phyloP scores from a whole-genome alignment of 2,329 filamentous ascomycete species.

The Plectosphaerella sp. region DNA sequence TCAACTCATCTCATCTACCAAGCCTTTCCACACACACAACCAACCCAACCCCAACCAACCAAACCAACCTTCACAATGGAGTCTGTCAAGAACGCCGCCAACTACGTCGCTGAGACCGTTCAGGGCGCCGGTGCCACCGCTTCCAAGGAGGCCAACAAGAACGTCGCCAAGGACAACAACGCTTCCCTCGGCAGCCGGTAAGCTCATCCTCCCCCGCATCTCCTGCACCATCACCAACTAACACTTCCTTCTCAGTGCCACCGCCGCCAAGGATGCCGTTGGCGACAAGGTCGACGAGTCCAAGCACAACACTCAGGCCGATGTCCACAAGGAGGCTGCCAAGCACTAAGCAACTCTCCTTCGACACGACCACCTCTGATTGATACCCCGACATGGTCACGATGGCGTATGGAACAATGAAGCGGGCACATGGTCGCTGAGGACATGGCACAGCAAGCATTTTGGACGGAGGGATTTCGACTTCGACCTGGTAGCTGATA shows the following conservation, averaged over 20 bases:
- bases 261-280: constrained; percentile 44
- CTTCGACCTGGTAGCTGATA: background rate
- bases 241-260: constrained; percentile 27
- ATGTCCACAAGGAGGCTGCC: constrained; percentile 31
- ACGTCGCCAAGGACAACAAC: constrained; percentile 59
- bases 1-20: constrained; percentile 14
- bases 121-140: constrained; percentile 51
- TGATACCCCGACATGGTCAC: constrained; percentile 10
- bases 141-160: constrained; percentile 68
- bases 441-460: background rate
- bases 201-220: constrained; percentile 12
- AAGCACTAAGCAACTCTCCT: constrained; percentile 11
- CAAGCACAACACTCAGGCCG: constrained; percentile 34
- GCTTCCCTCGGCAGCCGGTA: constrained; percentile 49
- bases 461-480: background rate
- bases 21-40: constrained; percentile 17
- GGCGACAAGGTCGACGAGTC: constrained; percentile 40
- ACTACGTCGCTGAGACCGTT: constrained; percentile 64
- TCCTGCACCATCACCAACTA: constrained; percentile 12
- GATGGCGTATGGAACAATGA: constrained; percentile 1
- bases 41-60: constrained; percentile 13
- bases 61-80: constrained; percentile 36
- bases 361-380: background rate
- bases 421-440: background rate
- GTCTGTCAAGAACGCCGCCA: constrained; percentile 55